These are phyloP conservation scores for Hanseniaspora uvarum DNA, from an alignment of 1,139 yeast species.

Conservation along the genomic window DNA sequence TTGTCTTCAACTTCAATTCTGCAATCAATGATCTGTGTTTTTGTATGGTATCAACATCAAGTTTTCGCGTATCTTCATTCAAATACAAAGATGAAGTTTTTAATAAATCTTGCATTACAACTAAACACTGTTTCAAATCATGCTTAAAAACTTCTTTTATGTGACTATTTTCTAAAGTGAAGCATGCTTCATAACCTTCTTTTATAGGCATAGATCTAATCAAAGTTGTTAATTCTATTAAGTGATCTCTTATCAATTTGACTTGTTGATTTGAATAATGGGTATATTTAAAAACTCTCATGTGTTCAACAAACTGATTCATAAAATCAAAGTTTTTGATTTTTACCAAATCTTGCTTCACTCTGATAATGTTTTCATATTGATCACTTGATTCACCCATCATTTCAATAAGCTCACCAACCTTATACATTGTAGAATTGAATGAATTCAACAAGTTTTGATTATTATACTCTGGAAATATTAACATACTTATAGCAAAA, in stretches of 20 bases:
- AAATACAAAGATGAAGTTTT: not conserved
- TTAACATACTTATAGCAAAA: conserved; percentile 30
- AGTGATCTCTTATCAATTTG: conserved; percentile 9
- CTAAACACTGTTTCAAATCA: not conserved
- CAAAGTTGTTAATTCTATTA: conserved; percentile 4
- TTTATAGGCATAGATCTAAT: conserved; percentile 11
- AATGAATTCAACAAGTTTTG: conserved; percentile 25
- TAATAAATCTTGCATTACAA: not conserved
- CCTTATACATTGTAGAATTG: conserved; percentile 21
- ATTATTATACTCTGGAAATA: conserved; percentile 38
- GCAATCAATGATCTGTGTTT: not conserved
- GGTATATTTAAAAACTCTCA: conserved; percentile 5
- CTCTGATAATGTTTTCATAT: not conserved
- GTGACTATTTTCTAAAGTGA: not conserved
- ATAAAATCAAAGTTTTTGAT: conserved; percentile 9
- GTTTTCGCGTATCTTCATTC: not conserved
- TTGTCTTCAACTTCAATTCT: not conserved
- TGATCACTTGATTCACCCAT: not conserved
- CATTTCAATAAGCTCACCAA: conserved; percentile 16
- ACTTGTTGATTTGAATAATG: conserved; percentile 4
- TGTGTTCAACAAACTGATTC: not conserved
- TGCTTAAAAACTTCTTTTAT: not conserved
- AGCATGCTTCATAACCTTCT: not conserved
- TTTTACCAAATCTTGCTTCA: not conserved
- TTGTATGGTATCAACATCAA: not conserved